Percentiles rank a stretch among this genome's conserved stretches.
phyloP scores from a whole-genome alignment of 2,329 filamentous ascomycete species.

The Trichoderma koningiopsis region DNA sequence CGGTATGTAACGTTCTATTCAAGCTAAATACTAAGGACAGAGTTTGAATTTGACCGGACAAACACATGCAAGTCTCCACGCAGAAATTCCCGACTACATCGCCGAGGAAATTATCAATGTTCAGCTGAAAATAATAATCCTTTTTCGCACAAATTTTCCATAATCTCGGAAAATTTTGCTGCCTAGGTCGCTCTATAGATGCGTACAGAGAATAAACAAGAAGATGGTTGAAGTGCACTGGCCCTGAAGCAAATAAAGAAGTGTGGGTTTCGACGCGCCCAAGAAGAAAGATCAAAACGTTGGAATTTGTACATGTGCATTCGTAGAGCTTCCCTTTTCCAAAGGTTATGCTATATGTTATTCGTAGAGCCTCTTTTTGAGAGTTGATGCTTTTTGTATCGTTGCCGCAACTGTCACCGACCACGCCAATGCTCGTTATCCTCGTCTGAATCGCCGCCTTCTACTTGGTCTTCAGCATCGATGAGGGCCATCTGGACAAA shows the following conservation, averaged over 20 bases:
- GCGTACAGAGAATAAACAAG: neutral
- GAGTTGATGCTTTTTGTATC: neutral
- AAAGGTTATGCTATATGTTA: neutral
- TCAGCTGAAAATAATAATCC: neutral
- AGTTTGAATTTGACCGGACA: neutral
- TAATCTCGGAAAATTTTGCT: neutral
- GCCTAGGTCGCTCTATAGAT: neutral
- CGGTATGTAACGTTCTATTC: conserved; percentile 20
- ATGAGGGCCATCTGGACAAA: conserved; percentile 58
- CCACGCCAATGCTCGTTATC: conserved; percentile 34
- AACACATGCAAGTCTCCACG: neutral
- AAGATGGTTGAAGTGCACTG: neutral
- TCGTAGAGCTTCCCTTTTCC: neutral
- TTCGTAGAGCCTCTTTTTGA: neutral
- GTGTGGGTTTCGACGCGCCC: neutral
- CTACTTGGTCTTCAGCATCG: conserved; percentile 54
- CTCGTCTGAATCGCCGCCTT: conserved; percentile 42
- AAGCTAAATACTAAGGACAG: neutral
- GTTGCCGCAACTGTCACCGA: conserved; percentile 16
- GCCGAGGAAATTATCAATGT: neutral
- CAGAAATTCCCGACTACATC: neutral
- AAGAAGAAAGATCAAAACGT: neutral
- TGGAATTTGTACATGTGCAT: neutral
- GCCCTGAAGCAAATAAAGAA: neutral
- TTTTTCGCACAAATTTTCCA: neutral